Evolutionary conservation across 164 flowering plant species (phyloP).

Genomic region (Houttuynia cordata): DNA sequence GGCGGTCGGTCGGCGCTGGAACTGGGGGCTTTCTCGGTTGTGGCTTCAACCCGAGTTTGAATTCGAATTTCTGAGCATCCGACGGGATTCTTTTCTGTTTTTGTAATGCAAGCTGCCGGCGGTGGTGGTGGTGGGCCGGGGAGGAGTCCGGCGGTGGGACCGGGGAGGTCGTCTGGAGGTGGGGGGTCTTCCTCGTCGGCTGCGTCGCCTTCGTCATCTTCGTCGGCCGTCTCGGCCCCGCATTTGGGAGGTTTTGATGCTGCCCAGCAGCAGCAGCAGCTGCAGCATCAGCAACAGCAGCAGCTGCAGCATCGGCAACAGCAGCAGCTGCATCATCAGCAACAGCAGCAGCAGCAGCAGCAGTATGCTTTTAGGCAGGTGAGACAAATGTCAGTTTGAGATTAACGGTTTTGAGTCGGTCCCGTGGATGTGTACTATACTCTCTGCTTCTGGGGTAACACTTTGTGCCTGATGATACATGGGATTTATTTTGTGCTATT

Average conservation of each 20-base stretch:
- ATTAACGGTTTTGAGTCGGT: neutral
- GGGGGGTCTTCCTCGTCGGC: slow-evolving; percentile 51
- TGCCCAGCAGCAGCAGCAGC: slow-evolving; percentile 47
- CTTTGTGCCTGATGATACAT: too few relatives aligned
- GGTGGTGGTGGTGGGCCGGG: slow-evolving; percentile 41
- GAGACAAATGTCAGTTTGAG: slow-evolving; percentile 1
- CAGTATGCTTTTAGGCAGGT: slow-evolving; percentile 21
- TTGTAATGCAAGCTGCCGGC: slow-evolving; percentile 42
- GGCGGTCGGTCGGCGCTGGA: neutral
- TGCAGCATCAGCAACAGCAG: slow-evolving; percentile 24
- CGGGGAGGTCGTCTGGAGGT: slow-evolving; percentile 18
- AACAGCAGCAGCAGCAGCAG: slow-evolving; percentile 23
- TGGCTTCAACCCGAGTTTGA: neutral
- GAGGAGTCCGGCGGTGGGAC: slow-evolving; percentile 43
- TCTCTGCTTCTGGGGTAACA: too few relatives aligned
- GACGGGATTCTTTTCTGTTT: slow-evolving; percentile 2
- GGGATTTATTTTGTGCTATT: too few relatives aligned
- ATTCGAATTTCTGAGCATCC: slow-evolving; percentile 2
- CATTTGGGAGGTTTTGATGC: slow-evolving; percentile 56
- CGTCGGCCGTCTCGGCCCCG: slow-evolving; percentile 64
- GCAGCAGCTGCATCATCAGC: slow-evolving; percentile 24
- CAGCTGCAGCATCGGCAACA: slow-evolving; percentile 19
- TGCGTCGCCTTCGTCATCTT: slow-evolving; percentile 70
- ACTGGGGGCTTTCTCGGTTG: neutral
- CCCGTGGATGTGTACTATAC: neutral